A percentile compares a stretch with the other conserved stretches of the same genome.
These are phyloP conservation scores for Cryptosporidium tyzzeri DNA, from an alignment of 169 alveolate species.

Conservation along the genomic window DNA sequence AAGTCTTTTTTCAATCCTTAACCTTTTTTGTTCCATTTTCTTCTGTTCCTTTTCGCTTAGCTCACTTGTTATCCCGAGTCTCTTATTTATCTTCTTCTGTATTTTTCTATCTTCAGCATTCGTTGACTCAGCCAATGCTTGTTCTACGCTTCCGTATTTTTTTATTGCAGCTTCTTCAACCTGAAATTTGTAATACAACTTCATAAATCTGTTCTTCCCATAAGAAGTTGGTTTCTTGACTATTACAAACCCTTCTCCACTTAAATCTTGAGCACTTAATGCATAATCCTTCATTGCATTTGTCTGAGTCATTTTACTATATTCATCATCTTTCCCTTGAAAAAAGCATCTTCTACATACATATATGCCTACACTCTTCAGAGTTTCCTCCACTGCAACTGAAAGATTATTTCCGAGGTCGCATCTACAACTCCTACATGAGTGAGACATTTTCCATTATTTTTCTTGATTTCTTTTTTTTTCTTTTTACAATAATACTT, in stretches of 20 bases:
- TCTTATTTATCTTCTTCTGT: conserved; percentile 41
- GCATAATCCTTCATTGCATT: conserved; percentile 62
- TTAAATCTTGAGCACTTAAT: conserved; percentile 43
- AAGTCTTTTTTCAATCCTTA: conserved; percentile 3
- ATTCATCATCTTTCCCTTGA: conserved; percentile 48
- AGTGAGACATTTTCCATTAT: not conserved
- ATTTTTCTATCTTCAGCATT: conserved; percentile 21
- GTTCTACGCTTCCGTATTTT: conserved; percentile 45
- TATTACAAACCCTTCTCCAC: conserved; percentile 24
- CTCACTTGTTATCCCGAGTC: conserved; percentile 11
- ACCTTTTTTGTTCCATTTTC: not conserved
- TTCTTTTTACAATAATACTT: not conserved
- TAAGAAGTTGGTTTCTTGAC: conserved; percentile 59
- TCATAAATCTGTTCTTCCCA: conserved; percentile 67
- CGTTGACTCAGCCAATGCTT: conserved; percentile 40
- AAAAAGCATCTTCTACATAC: conserved; percentile 53
- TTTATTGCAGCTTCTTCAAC: conserved; percentile 60
- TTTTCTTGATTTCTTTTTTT: not conserved
- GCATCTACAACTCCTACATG: conserved; percentile 52
- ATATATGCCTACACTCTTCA: conserved; percentile 28
- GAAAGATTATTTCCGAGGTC: conserved; percentile 37
- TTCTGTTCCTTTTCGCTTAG: conserved; percentile 1
- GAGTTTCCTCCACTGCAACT: conserved; percentile 36
- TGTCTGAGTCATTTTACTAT: conserved; percentile 54
- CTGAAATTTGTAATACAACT: conserved; percentile 68